Evolutionary conservation across 2,329 filamentous ascomycete genomes (phyloP), one percentile per base, ranked within the genome.

Genomic region (Fusarium sp.): DNA sequence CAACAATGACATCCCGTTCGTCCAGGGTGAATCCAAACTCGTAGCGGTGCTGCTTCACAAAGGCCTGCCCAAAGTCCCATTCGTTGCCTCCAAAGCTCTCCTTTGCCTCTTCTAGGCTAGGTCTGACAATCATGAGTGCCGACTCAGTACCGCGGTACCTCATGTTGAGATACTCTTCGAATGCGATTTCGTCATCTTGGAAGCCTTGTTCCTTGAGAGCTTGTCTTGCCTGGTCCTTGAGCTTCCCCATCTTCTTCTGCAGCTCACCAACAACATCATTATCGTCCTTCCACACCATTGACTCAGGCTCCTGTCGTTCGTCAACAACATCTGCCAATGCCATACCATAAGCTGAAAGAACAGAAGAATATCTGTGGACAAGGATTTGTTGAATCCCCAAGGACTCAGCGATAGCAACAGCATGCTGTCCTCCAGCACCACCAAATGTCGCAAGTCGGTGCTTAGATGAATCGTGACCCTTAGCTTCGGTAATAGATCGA

Each of bases 111-210:
- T 91, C 88, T 41, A 88, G 84, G 3, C 83, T 88, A 0, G 95
- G 94, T 82, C 93, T 94, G 73, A 97, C 85, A 57, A 97, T 91
- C 95, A 98, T 98, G 48, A 98, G 87, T 1, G 95, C 94, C 9
- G 95, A 97, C 80, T 98, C 95, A 0, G 95, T 98, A 13, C 95
- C 95, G 39, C 94, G 90, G 79, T 98, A 98, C 67, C 95, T 88
- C 92, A 98, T 95, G 81, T 98, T 98, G 66, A 98, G 89, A 79
- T 98, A 98, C 80, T 97, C 94, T 81, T 98, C 95, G 78, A 96
- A 97, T 0, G 92, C 88, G 27, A 98, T 94, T 35, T 94, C 91
- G 6, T 89, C 84, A 50, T 93, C 90, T 2, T 88, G 85, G 79
- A 98, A 98, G 0, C 95, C 95, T 82, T 98, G 95, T 3, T 93